Evolutionary conservation across 2,329 filamentous ascomycete species (phyloP), one percentile per base, ranked within the genome.

Genomic region (Acephala macrosclerotiorum): DNA sequence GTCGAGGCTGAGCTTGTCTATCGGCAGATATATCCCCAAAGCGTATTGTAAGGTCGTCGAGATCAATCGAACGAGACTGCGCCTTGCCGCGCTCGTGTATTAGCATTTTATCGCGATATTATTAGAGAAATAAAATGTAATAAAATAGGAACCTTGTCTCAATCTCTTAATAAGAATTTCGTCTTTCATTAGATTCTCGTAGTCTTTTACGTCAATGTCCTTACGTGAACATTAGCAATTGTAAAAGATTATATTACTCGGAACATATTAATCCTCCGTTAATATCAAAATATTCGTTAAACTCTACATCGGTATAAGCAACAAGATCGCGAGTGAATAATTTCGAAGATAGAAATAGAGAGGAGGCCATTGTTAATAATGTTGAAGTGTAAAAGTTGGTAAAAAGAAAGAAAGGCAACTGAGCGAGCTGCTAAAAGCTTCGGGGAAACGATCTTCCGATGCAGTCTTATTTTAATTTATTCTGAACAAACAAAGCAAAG

Each of bases 221-320:
- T 57, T 68, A 26, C 26, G 26, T 66, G 29, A 66, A 61, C 49
- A 18, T 68, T 66, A 68, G 66, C 59, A 62, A 58, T 22, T n/a
- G 2, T 18, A n/a, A 18, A 18, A 57, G 14, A 7, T 18, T 9
- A 58, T 55, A 45, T 59, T 18, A 33, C 40, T 63, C 35, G 42
- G 58, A 33, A 62, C 45, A 58, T n/a, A 22, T 36, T n/a, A 22
- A 68, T 64, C 64, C 26, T 65, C 58, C 58, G 35, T 63, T 66
- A 25, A 29, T 45, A 59, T 64, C 61, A 14, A 68, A 58, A 29
- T 68, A 67, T 38, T 66, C 22, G 38, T 68, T 53, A 60, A 68
- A 64, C 47, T 68, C 61, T 64, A 29, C 25, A 65, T 68, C 61
- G 64, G 49, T 68, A 56, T 64, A 68, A 53, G 26, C 18, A 57